Base-by-base conservation (phyloP, 2,329 filamentous ascomycete species). In the Mariannaea elegans region DNA sequence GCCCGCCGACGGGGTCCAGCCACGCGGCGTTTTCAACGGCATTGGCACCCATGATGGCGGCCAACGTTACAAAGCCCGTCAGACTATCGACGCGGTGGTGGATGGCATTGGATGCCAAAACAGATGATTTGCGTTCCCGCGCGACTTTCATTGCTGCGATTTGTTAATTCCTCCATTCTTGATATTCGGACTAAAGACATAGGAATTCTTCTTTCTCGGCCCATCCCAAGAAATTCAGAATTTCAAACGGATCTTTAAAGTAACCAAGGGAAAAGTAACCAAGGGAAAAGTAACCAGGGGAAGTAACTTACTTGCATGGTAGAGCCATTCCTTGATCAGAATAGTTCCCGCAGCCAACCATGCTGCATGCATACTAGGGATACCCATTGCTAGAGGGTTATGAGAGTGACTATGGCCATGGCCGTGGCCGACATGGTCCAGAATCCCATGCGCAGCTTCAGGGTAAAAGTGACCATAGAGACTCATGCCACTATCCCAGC, bases 11-110 rank as follows among this genome's bases (percentile, higher is more conserved):
- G 9, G 95, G 94, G 76, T 99, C 95, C 49, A 98, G 83, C 94
- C 95, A 98, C 27, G 90, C 87, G 52, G 94, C 94, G 71, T 94
- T 90, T 56, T 89, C 84, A 65, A 97, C 84, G 51, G 96, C 82
- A 76, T 98, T 97, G 46, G 94, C 93, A 42, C 93, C 94, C 16
- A 93, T 87, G 70, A 99, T 97, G 21, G 92, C 94, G 57, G 91
- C 83, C 27, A 98, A 84, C 2, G 95, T 96, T 56, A 98, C 95
- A 69, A 98, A 91, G 65, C 94, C 94, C 2, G 95, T 99, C 56
- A 97, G 84, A 59, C 93, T 97, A 78, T 99, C 95, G 73, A 99
- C 90, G 61, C 95, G 92, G 81, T 98, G 95, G 78, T 99, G 95
- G 66, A 98, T 85, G 59, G 95, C 94, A 73, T 99, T 99, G 59